Percentiles rank a stretch among this genome's conserved stretches.
Conservation (phyloP, 148 eudicot genomes). For the Vaccinium vitisidaea region DNA sequence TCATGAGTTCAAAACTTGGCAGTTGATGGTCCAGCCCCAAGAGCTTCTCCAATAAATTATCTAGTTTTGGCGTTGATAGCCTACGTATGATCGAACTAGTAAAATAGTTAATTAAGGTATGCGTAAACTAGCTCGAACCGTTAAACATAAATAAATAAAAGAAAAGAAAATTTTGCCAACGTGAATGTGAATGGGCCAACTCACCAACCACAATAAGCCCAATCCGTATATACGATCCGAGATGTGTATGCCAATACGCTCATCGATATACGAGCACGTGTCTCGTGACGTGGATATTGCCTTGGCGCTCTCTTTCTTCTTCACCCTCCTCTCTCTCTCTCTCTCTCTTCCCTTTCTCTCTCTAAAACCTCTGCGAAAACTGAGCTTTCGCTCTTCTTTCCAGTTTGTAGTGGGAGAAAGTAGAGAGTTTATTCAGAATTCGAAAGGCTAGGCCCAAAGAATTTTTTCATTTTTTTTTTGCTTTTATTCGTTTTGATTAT, state of each 20-base stretch:
- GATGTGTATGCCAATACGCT: not conserved
- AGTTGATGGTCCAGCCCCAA: too few relatives aligned
- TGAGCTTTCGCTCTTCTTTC: conserved; percentile 9
- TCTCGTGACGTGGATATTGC: conserved; percentile 70
- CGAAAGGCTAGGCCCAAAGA: conserved; percentile 17
- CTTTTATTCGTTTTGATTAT: not conserved
- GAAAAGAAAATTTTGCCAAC: conserved; percentile 19
- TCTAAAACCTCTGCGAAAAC: conserved; percentile 20
- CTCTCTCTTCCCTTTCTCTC: conserved; percentile 11
- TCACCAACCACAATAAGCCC: conserved; percentile 24
- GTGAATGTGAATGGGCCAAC: conserved; percentile 27
- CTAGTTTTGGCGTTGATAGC: too few relatives aligned
- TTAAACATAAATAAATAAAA: too few relatives aligned
- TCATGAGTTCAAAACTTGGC: too few relatives aligned
- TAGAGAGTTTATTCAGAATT: conserved; percentile 25
- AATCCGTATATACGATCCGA: not conserved
- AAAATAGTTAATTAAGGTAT: too few relatives aligned
- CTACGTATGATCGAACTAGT: too few relatives aligned
- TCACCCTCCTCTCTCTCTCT: not conserved
- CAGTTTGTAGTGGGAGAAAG: conserved; percentile 7
- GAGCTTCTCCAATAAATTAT: too few relatives aligned
- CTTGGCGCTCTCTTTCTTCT: conserved; percentile 44
- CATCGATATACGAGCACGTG: conserved; percentile 57
- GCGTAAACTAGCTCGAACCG: too few relatives aligned
- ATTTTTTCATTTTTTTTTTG: not conserved